Percentiles rank a stretch among this genome's conserved stretches.
phyloP scores from a whole-genome alignment of 768 basidiomycete genomes.

The Pulveroboletus frians region DNA sequence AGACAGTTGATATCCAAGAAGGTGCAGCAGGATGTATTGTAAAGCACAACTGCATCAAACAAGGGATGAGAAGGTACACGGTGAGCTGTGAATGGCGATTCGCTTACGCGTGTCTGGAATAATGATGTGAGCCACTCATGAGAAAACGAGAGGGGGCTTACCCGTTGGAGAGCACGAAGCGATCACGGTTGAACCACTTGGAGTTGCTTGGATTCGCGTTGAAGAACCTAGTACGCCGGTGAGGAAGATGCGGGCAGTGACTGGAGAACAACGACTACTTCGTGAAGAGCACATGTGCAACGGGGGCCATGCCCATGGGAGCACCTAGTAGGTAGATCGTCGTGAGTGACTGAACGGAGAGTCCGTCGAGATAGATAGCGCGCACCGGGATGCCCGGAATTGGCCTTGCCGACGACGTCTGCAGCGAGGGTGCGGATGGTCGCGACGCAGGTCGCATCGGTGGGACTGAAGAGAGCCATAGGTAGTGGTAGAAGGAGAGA shows the following conservation, averaged over 20 bases:
- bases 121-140: slow-evolving; percentile 9
- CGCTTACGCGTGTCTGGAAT: slow-evolving; percentile 65
- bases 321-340: slow-evolving; percentile 49
- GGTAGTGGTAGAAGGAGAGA: slow-evolving; percentile 8
- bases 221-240: slow-evolving; percentile 54
- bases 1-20: slow-evolving; percentile 87
- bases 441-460: slow-evolving; percentile 58
- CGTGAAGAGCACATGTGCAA: slow-evolving; percentile 74
- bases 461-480: slow-evolving; percentile 38
- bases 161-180: slow-evolving; percentile 96
- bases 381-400: slow-evolving; percentile 85
- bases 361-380: background rate
- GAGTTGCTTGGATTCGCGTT: slow-evolving; percentile 85
- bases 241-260: background rate
- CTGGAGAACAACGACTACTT: slow-evolving; percentile 36
- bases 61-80: slow-evolving; percentile 3
- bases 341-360: slow-evolving; percentile 3
- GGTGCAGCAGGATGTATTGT: slow-evolving; percentile 88
- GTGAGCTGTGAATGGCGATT: background rate
- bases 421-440: slow-evolving; percentile 75
- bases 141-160: slow-evolving; percentile 29
- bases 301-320: slow-evolving; percentile 91
- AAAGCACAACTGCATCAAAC: slow-evolving; percentile 68
- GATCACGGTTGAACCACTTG: slow-evolving; percentile 94
- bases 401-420: slow-evolving; percentile 78